phyloP scores from a whole-genome alignment of 805 yeast species.

The Schwanniomyces polymorphus region DNA sequence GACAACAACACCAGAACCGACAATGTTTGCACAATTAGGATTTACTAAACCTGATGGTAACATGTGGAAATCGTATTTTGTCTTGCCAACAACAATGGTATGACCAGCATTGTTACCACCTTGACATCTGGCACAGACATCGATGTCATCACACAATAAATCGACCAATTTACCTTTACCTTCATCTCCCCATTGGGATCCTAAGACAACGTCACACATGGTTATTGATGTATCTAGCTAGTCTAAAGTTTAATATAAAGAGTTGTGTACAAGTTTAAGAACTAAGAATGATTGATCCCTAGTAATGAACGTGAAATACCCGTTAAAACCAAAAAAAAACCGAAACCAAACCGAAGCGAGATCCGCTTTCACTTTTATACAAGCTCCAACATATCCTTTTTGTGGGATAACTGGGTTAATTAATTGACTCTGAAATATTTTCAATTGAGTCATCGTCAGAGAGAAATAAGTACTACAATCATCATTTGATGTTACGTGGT shows the following conservation, averaged over 20 bases:
- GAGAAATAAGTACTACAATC: neutral
- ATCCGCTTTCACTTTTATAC: neutral
- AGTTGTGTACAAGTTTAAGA: slow-evolving; percentile 1
- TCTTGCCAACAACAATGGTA: slow-evolving; percentile 87
- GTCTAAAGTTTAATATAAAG: neutral
- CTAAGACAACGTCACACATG: slow-evolving; percentile 91
- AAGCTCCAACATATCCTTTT: neutral
- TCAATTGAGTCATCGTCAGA: neutral
- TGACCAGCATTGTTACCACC: slow-evolving; percentile 99
- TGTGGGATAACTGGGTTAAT: neutral
- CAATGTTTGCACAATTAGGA: slow-evolving; percentile 82
- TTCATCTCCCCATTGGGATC: slow-evolving; percentile 99
- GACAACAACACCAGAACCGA: slow-evolving; percentile 92
- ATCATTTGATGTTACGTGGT: neutral
- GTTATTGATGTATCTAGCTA: slow-evolving; percentile 1
- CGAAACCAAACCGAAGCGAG: neutral
- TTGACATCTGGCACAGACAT: slow-evolving; percentile 95
- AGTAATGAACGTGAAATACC: slow-evolving; percentile 12
- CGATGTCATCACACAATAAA: slow-evolving; percentile 89
- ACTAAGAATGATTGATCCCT: slow-evolving; percentile 7
- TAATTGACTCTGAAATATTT: slow-evolving; percentile 6
- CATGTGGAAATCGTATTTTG: slow-evolving; percentile 97
- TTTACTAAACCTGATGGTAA: slow-evolving; percentile 97
- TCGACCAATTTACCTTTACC: slow-evolving; percentile 99
- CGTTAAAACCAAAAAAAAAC: slow-evolving; percentile 14